Evolutionary conservation across 495 filamentous ascomycete genomes (phyloP), one percentile per base, ranked within the genome.

Genomic region (Lepidopterella palustris): DNA sequence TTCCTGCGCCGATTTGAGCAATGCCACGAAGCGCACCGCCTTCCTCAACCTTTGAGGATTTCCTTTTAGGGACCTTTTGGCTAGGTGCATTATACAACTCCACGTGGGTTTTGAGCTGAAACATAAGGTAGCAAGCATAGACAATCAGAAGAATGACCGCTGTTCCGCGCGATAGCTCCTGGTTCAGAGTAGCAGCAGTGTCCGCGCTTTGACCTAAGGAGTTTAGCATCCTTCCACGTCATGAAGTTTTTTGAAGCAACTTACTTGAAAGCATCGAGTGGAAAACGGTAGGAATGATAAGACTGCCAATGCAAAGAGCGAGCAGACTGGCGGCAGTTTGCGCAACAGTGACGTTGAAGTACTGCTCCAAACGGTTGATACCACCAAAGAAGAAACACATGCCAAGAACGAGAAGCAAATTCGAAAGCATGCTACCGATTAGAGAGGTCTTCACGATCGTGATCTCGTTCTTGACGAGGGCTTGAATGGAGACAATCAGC

Each of bases 331-430:
- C 84, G 1, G 92, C 90, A 0, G 92, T 97, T 70, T 95, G 90
- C 1, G 92, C 92, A n/a, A 97, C 91, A 2, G 87, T 88, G 1
- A 88, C 82, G 74, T 97, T 97, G 80, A 97, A 97, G 70, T 83
- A 84, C 64, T 97, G 92, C 67, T 96, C 87, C 28, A 81, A 61
- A 21, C 92, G 84, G 50, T 86, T 83, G 49, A 93, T 70, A 27
- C 92, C 92, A 28, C 92, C 91, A 52, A 87, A 87, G 74, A 95
- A 90, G 78, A 97, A 97, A 69, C 85, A 91, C 86, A 93, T 92
- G 18, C 92, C 92, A 76, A 96, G 77, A 32, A 97, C 92, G 20
- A 97, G 80, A 4, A 97, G 85, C 52, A 97, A 73, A 70, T 97
- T 97, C 18, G 91, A 96, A 18, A 97, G 75, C 70, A 96, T 96